Base-by-base conservation (phyloP, 1,284 basidiomycete species). In the Tremellales sp. region DNA sequence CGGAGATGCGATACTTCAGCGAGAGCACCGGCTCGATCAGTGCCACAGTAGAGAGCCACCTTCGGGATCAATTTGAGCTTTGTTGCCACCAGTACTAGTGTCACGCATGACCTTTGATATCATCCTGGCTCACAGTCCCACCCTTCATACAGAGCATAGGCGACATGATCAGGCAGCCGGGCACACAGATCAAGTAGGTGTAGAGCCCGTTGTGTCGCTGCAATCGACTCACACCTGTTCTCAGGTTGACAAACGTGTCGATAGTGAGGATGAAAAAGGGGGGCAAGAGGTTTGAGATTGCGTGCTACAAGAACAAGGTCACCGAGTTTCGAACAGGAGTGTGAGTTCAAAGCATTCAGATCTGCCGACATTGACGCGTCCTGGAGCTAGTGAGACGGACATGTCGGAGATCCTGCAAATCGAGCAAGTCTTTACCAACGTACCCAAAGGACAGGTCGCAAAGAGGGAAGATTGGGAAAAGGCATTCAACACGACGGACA, bases 291-390 rank as follows among this genome's bases (percentile, higher is more conserved):
- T 99, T 97, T 71, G 95, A 99, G 21, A 18, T 31, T 21, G 21
- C 94, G 39, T 97, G 93, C 73, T 97, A 97, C 77, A 97, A 97
- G 78, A 99, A 99, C 76, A 97, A 97, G 75, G 94, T 97, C 18
- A 87, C 92, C 58, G 93, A 97, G 73, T 98, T 87, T 83, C 77
- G 94, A 47, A 89, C 82, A 45, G 91, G 91, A 52, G 86, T 94
- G 85, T 87, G 69, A 67, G 83, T 76, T 24, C 10, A 32, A 16
- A n/a, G 16, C 8, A 14, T 12, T 12, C 6, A 33, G 27, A 24
- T 16, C 18, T 9, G 14, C 10, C 9, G 10, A 24, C 27, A 24
- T 43, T 26, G 13, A 43, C 37, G 19, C 44, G n/a, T 36, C 8
- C 36, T 33, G 47, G 19, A 38, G 36, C 13, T 59, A 88, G 86